Percentiles rank a stretch among this genome's conserved stretches.
phyloP scores from a whole-genome alignment of 768 basidiomycete species.

The Pisolithus marmoratus region DNA sequence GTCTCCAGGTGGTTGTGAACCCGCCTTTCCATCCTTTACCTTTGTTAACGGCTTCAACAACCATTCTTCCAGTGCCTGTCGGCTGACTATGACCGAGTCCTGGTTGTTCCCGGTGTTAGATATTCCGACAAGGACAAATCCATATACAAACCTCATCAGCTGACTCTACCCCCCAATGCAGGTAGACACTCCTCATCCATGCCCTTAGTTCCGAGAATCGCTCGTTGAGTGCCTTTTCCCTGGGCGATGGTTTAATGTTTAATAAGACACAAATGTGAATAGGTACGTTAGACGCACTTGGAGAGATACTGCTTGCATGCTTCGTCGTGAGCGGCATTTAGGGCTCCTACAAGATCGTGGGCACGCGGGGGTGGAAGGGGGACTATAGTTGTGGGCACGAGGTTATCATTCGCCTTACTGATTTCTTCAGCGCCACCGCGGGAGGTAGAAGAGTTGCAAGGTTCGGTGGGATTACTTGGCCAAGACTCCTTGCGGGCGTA shows the following conservation, averaged over 20 bases:
- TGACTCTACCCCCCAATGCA: slow-evolving; percentile 49
- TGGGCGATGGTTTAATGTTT: slow-evolving; percentile 18
- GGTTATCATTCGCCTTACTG: neutral
- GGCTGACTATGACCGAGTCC: slow-evolving; percentile 58
- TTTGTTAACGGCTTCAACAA: slow-evolving; percentile 34
- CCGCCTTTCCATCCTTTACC: slow-evolving; percentile 15
- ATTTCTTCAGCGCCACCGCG: slow-evolving; percentile 8
- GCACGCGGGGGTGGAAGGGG: slow-evolving; percentile 53
- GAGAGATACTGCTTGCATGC: slow-evolving; percentile 44
- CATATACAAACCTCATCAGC: slow-evolving; percentile 39
- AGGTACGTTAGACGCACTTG: slow-evolving; percentile 33
- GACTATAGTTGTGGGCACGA: slow-evolving; percentile 1
- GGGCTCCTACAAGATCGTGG: slow-evolving; percentile 41
- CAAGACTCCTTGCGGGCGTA: slow-evolving; percentile 50
- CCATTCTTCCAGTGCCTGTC: slow-evolving; percentile 57
- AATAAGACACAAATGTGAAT: too few species aligned
- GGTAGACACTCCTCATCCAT: slow-evolving; percentile 57
- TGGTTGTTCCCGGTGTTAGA: slow-evolving; percentile 13
- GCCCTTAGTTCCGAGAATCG: slow-evolving; percentile 47
- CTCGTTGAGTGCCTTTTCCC: slow-evolving; percentile 36
- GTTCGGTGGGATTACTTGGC: slow-evolving; percentile 9
- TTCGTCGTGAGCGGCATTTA: slow-evolving; percentile 53
- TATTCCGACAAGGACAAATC: neutral
- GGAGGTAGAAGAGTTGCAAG: slow-evolving; percentile 7
- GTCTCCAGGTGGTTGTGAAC: slow-evolving; percentile 11